These are phyloP conservation scores for Xylaria intraflava DNA, from an alignment of 495 filamentous ascomycete genomes.

Conservation along the genomic window DNA sequence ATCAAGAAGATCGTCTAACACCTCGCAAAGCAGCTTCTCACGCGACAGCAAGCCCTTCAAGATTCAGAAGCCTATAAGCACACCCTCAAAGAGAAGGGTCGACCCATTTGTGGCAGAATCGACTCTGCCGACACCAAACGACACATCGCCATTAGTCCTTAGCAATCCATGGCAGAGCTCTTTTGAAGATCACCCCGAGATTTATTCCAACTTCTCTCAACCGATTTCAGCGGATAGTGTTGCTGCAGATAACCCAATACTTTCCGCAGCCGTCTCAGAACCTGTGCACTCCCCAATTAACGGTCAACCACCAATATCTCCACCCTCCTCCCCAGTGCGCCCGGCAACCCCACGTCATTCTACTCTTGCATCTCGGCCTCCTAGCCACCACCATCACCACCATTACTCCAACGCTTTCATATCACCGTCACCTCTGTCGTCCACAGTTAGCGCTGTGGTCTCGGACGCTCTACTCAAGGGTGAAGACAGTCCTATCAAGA, in stretches of 20 bases:
- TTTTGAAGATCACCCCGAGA: conserved; percentile 8
- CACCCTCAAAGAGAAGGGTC: conserved; percentile 15
- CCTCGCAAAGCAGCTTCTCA: conserved; percentile 33
- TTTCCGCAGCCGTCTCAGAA: conserved; percentile 27
- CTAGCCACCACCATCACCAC: conserved; percentile 30
- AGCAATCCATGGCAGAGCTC: conserved; percentile 28
- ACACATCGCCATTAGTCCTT: conserved; percentile 25
- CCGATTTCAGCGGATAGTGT: conserved; percentile 36
- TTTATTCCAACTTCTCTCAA: conserved; percentile 26
- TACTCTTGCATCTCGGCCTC: conserved; percentile 18
- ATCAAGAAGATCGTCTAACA: conserved; percentile 31
- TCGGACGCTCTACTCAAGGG: conserved; percentile 36
- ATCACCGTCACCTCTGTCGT: conserved; percentile 43
- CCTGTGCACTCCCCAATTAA: conserved; percentile 16
- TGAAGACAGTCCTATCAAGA: conserved; percentile 26
- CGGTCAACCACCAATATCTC: conserved; percentile 14
- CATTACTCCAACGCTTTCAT: conserved; percentile 33
- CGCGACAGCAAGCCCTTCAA: neutral
- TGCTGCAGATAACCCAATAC: conserved; percentile 23
- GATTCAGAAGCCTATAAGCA: neutral
- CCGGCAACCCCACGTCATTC: conserved; percentile 28
- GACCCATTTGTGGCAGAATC: conserved; percentile 13
- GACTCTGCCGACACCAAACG: conserved; percentile 14
- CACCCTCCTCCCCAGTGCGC: conserved; percentile 20
- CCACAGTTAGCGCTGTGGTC: conserved; percentile 41